These are phyloP conservation scores for Triangularia setosa DNA, from an alignment of 2,329 filamentous ascomycete genomes.

Conservation along the genomic window DNA sequence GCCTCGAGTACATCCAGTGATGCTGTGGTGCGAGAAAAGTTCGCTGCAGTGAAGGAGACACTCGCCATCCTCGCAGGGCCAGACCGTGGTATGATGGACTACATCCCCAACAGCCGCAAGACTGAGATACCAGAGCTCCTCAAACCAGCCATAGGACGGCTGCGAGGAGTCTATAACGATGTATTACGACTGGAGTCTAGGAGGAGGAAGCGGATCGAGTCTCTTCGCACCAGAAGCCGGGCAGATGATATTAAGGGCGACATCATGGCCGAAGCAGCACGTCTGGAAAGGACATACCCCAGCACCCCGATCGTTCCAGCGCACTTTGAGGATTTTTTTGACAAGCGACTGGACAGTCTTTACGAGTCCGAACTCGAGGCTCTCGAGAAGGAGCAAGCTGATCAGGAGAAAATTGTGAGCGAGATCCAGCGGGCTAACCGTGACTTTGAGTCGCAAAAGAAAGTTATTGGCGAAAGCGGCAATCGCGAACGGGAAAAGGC, in stretches of 20 bases:
- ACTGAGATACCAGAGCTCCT: constrained; percentile 76
- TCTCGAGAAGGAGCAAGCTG: constrained; percentile 65
- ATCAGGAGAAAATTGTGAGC: constrained; percentile 68
- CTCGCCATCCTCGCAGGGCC: constrained; percentile 74
- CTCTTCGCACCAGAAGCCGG: constrained; percentile 72
- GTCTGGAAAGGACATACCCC: constrained; percentile 80
- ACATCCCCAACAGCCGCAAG: constrained; percentile 79
- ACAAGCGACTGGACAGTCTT: constrained; percentile 66
- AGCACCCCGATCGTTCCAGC: constrained; percentile 80
- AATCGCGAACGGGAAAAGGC: constrained; percentile 77
- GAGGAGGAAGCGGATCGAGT: constrained; percentile 73
- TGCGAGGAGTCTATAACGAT: constrained; percentile 81
- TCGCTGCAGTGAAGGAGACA: constrained; percentile 69
- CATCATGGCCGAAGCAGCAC: constrained; percentile 75
- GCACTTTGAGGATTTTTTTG: constrained; percentile 90
- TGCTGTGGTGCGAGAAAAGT: constrained; percentile 67
- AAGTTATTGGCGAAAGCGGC: constrained; percentile 57
- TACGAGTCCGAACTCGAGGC: constrained; percentile 77
- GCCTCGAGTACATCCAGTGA: constrained; percentile 57
- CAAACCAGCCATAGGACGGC: constrained; percentile 70
- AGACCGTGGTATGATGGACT: constrained; percentile 78
- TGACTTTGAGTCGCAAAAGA: constrained; percentile 70
- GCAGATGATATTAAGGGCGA: constrained; percentile 85
- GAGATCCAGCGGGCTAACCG: constrained; percentile 72
- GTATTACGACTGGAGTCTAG: constrained; percentile 77